Percentiles rank a stretch among this genome's conserved stretches.
These are phyloP conservation scores for Neopestalotiopsis rosae DNA, from an alignment of 2,329 filamentous ascomycete species.

Conservation along the genomic window DNA sequence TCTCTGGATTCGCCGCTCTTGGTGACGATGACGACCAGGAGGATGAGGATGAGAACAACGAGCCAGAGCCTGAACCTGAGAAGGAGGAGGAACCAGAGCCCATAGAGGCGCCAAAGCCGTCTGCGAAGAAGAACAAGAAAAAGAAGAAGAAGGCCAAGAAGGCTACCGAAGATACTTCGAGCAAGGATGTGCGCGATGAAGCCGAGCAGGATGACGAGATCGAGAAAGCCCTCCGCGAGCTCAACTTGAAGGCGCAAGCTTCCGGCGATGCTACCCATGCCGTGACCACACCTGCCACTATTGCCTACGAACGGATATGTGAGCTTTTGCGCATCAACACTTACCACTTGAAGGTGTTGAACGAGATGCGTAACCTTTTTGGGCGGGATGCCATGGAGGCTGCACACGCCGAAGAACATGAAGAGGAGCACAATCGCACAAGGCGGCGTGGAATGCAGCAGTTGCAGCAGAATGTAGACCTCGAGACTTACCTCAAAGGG, in stretches of 20 bases:
- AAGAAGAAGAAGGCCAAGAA: slow-evolving; percentile 41
- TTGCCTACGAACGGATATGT: slow-evolving; percentile 40
- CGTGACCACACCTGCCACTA: slow-evolving; percentile 18
- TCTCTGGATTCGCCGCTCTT: slow-evolving; percentile 56
- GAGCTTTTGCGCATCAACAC: slow-evolving; percentile 59
- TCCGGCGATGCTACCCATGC: slow-evolving; percentile 19
- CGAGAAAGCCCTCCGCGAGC: slow-evolving; percentile 52
- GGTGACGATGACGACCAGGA: slow-evolving; percentile 49
- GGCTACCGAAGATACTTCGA: slow-evolving; percentile 24
- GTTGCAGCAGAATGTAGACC: slow-evolving; percentile 58
- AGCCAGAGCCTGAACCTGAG: slow-evolving; percentile 25
- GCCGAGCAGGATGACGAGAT: slow-evolving; percentile 56
- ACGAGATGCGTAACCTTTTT: slow-evolving; percentile 81
- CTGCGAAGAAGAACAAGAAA: slow-evolving; percentile 47
- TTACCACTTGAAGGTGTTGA: slow-evolving; percentile 80
- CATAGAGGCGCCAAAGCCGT: slow-evolving; percentile 23
- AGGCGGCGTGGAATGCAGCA: slow-evolving; percentile 40
- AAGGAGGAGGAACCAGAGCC: slow-evolving; percentile 30
- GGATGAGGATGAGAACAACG: slow-evolving; percentile 42
- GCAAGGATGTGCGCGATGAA: slow-evolving; percentile 20
- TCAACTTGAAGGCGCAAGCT: slow-evolving; percentile 30
- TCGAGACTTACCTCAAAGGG: slow-evolving; percentile 59
- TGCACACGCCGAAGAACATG: slow-evolving; percentile 52
- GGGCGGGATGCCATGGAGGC: slow-evolving; percentile 63
- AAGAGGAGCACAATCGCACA: slow-evolving; percentile 44